Conservation (phyloP, 306 rosid genomes). For the Prunus mira region DNA sequence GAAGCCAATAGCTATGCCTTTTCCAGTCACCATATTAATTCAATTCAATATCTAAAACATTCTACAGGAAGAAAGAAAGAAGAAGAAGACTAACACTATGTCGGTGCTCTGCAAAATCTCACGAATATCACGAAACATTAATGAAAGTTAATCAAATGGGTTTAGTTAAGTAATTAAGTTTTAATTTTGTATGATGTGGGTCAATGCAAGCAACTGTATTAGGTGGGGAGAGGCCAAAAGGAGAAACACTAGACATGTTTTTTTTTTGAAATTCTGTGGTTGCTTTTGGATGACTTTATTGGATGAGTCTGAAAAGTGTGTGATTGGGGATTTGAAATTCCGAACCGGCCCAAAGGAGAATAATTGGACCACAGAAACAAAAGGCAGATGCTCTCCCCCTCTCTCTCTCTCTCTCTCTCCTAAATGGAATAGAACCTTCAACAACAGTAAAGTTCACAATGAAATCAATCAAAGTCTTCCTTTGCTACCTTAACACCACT, state of each 20-base stretch:
- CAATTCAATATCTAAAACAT: background rate
- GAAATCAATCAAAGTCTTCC: background rate
- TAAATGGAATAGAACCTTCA: slow-evolving; percentile 14
- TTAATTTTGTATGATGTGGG: background rate
- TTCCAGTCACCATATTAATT: background rate
- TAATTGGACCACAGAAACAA: slow-evolving; percentile 27
- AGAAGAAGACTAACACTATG: background rate
- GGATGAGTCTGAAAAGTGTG: slow-evolving; percentile 24
- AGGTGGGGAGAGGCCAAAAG: slow-evolving; percentile 10
- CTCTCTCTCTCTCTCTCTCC: background rate
- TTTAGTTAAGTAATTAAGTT: background rate
- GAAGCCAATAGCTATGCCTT: background rate
- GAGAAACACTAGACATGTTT: background rate
- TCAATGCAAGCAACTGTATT: slow-evolving; percentile 4
- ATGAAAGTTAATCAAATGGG: background rate
- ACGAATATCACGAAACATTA: background rate
- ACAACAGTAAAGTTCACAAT: background rate
- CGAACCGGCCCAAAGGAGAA: background rate
- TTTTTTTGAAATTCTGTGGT: slow-evolving; percentile 23
- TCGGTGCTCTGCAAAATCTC: background rate
- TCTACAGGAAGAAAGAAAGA: background rate
- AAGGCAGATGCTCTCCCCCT: slow-evolving; percentile 1
- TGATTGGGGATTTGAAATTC: slow-evolving; percentile 27
- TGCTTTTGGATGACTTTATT: slow-evolving; percentile 44
- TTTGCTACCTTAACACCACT: background rate